A percentile compares a stretch with the other conserved stretches of the same genome.
Evolutionary conservation across 176 grass and related monocot genomes (phyloP).

Genomic region (Eleusine coracana): DNA sequence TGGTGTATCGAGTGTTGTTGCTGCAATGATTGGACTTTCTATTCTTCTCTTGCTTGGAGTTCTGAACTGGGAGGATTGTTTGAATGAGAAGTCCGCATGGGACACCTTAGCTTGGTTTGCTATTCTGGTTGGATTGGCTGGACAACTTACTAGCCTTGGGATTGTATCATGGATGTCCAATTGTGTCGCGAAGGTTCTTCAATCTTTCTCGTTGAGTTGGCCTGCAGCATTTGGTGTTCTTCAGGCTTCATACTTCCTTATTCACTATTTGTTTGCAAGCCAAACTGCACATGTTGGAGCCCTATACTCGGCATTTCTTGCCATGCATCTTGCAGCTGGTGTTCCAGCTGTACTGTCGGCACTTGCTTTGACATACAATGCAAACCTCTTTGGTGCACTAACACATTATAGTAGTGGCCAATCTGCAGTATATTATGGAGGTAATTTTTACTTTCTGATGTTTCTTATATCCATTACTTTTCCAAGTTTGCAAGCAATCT

Average conservation of each 20-base stretch:
- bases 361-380: constrained; percentile 83
- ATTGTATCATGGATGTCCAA: constrained; percentile 92
- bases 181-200: constrained; percentile 80
- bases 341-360: constrained; percentile 77
- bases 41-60: constrained; percentile 90
- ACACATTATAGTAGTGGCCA: constrained; percentile 98
- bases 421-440: constrained; percentile 92
- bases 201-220: constrained; percentile 91
- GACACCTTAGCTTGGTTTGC: constrained; percentile 99
- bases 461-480: constrained; percentile 11
- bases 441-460: constrained; percentile 49
- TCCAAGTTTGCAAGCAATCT: constrained; percentile 9
- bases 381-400: constrained; percentile 93
- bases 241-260: constrained; percentile 92
- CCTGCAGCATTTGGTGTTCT: constrained; percentile 87
- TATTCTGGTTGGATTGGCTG: constrained; percentile 95
- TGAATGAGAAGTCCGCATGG: constrained; percentile 96
- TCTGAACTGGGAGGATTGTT: constrained; percentile 89
- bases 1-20: constrained; percentile 79
- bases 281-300: constrained; percentile 95
- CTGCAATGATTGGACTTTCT: constrained; percentile 91
- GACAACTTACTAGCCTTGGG: constrained; percentile 78
- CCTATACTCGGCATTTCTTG: constrained; percentile 87
- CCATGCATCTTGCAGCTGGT: constrained; percentile 95
- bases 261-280: constrained; percentile 97